phyloP scores from a whole-genome alignment of 2,329 filamentous ascomycete genomes.

The Hypoxylon rubiginosum region DNA sequence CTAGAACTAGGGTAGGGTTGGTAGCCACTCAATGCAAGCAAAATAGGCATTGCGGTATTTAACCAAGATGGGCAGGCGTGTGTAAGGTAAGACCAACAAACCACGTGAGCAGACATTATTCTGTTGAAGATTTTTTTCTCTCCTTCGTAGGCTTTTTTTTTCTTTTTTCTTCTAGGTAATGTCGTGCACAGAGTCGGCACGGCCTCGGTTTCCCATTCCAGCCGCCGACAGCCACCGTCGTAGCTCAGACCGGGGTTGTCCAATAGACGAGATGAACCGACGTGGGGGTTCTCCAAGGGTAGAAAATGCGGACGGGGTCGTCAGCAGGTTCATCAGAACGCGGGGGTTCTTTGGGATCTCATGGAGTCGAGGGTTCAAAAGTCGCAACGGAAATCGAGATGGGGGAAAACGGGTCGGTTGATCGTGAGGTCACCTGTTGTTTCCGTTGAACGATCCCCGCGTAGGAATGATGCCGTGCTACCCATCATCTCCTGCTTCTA shows the following conservation, averaged over 20 bases:
- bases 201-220: slow-evolving; percentile 43
- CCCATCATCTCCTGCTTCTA: slow-evolving; percentile 32
- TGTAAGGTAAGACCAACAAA: slow-evolving; percentile 24
- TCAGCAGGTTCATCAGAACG: slow-evolving; percentile 39
- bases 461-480: slow-evolving; percentile 33
- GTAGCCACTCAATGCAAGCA: slow-evolving; percentile 38
- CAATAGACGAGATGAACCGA: slow-evolving; percentile 43
- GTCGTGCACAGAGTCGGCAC: slow-evolving; percentile 12
- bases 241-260: slow-evolving; percentile 33
- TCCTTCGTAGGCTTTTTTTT: slow-evolving; percentile 14
- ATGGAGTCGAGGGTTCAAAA: slow-evolving; percentile 8
- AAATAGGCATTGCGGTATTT: slow-evolving; percentile 43
- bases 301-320: slow-evolving; percentile 33
- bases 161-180: slow-evolving; percentile 15
- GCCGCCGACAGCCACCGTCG: slow-evolving; percentile 39
- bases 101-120: slow-evolving; percentile 29
- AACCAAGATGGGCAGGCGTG: slow-evolving; percentile 34
- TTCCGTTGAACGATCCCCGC: slow-evolving; percentile 31
- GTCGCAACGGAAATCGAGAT: slow-evolving; percentile 25
- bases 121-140: slow-evolving; percentile 2
- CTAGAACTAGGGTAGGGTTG: slow-evolving; percentile 38
- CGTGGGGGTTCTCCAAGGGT: slow-evolving; percentile 42
- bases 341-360: slow-evolving; percentile 19
- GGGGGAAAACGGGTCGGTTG: slow-evolving; percentile 29
- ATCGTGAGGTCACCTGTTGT: slow-evolving; percentile 42